Base-by-base conservation (phyloP, 495 filamentous ascomycete species). In the Tuber aestivum region DNA sequence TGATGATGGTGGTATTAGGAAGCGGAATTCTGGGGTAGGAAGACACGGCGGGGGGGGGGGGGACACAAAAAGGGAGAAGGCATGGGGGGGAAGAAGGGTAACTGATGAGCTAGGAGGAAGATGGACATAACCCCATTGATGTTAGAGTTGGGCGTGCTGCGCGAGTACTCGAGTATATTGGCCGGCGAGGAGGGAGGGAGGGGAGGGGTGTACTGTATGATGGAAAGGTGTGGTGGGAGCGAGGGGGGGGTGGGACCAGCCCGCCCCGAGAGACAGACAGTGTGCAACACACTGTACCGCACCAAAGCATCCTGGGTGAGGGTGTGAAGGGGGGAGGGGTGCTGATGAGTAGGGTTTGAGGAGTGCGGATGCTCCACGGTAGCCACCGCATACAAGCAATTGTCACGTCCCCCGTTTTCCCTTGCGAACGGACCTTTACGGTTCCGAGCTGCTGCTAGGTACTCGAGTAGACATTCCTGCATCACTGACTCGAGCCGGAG, bases 371-470 rank as follows among this genome's bases (percentile, higher is more conserved):
- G 78, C 72, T 70, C 76, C n/a, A n/a, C n/a, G n/a, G n/a, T 75
- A 77, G 74, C 71, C 76, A 78, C 76, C 75, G 77, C 70, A 79
- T 75, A 78, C 78, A 79, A 56, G 70, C 44, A 72, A 79, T 78
- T 79, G 70, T 79, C 72, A 79, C 76, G 77, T 79, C 77, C 77
- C 77, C 78, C 78, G 78, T 79, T 79, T 79, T 72, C 78, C 73
- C 65, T 76, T 79, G 78, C 73, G 77, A 50, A 79, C 78, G 78
- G 78, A 75, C 78, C 78, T 72, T 78, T 77, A 72, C 74, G 50
- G 56, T 70, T 72, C 77, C 77, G 76, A 78, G 72, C 69, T 75
- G 76, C 70, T 75, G 42, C 70, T 72, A 71, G 2, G 56, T n/a
- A n/a, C n/a, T n/a, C n/a, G n/a, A n/a, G n/a, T 65, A 73, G 74